Percentiles rank a stretch among this genome's conserved stretches.
Evolutionary conservation across 108 stramenopile species (phyloP).

Genomic region (Licmophora abbreviata): DNA sequence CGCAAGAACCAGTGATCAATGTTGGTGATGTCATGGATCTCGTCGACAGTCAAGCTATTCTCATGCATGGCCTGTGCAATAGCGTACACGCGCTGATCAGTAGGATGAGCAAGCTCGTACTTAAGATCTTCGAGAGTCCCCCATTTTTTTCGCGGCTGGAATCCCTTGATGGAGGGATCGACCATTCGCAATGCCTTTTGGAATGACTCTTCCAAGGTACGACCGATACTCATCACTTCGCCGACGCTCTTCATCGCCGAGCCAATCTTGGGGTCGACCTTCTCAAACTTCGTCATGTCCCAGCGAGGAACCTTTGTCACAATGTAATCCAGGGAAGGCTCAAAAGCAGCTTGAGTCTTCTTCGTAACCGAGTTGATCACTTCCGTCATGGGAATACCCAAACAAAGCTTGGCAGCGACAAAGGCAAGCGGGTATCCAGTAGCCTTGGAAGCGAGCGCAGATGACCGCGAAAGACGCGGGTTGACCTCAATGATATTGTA

Average conservation of each 20-base stretch:
- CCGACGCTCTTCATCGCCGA: conserved; percentile 98
- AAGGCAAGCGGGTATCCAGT: conserved; percentile 98
- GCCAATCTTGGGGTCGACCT: conserved; percentile 87
- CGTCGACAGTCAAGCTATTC: conserved; percentile 71
- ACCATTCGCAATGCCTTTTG: conserved; percentile 99
- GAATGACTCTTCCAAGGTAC: conserved; percentile 93
- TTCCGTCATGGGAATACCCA: conserved; percentile 89
- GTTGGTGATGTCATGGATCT: conserved; percentile 90
- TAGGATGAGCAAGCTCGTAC: conserved; percentile 70
- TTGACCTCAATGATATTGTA: conserved; percentile 99
- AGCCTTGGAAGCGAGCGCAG: conserved; percentile 97
- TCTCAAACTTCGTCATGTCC: conserved; percentile 95
- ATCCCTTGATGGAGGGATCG: conserved; percentile 84
- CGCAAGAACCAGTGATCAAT: conserved; percentile 98
- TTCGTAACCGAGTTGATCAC: conserved; percentile 94
- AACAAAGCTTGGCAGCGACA: conserved; percentile 93
- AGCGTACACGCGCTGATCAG: conserved; percentile 88
- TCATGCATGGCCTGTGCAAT: conserved; percentile 89
- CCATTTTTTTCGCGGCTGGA: conserved; percentile 39
- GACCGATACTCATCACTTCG: conserved; percentile 99
- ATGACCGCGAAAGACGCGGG: conserved; percentile 95
- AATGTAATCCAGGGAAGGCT: conserved; percentile 97
- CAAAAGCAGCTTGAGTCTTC: conserved; percentile 94
- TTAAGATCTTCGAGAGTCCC: conserved; percentile 56
- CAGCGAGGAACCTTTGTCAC: conserved; percentile 98